Evolutionary conservation across 495 filamentous ascomycete genomes (phyloP), one percentile per base, ranked within the genome.

Genomic region (Viridothelium virens): DNA sequence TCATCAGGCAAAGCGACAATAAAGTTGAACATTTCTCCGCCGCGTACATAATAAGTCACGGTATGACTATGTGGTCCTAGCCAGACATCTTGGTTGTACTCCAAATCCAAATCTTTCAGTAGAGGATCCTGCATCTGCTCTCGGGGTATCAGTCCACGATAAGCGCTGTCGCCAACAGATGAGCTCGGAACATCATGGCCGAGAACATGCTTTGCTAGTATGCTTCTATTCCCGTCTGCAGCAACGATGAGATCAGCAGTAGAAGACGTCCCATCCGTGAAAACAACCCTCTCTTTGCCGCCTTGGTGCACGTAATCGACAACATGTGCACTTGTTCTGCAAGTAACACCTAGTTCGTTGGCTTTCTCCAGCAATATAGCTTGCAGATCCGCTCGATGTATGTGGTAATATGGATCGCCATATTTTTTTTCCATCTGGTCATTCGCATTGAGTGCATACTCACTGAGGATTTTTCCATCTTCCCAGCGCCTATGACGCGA

Each of bases 81-180:
- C 78, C 78, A 82, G 18, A 63, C 72, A 38, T 70, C 75, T n/a
- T 71, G 63, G 37, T 65, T 62, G 33, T 69, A 68, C 47, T 75
- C 41, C 56, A 66, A 63, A 56, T 74, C 62, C 61, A 77, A 66
- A 63, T 70, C 69, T 41, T 62, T 64, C 1, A 86, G 71, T 18
- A 79, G 77, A 0, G 74, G 75, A 12, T 81, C 76, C 56, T 80
- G 78, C 38, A 78, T 74, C 59, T 86, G 75, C 59, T 86, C 76
- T 25, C 79, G 73, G 4, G 76, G 76, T 38, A 87, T 76, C 16
- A 84, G 75, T 64, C 86, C 83, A 2, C 86, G 79, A 68, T 87
- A 87, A 9, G 86, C 86, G 41, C 85, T 73, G 67, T 88, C 86
- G 10, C 86, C 86, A 1, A 86, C 87, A 63, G 77, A 72, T 31